A percentile compares a stretch with the other conserved stretches of the same genome.
Evolutionary conservation across 495 filamentous ascomycete genomes (phyloP).

Genomic region (Penicillium robsamsonii): DNA sequence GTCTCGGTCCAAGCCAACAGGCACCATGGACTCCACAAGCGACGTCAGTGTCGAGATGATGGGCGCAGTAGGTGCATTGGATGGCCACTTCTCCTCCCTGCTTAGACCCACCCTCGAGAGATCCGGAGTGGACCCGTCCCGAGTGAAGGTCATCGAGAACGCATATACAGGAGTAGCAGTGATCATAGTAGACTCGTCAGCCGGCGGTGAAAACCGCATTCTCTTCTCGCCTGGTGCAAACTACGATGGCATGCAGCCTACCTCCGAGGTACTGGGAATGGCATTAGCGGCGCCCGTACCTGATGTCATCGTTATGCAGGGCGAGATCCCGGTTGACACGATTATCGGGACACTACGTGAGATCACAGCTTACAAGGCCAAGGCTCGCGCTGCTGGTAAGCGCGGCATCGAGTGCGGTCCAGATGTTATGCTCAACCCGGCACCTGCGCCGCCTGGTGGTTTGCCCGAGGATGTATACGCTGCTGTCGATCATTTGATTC

Average conservation of each 20-base stretch:
- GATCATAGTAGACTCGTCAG: conserved; percentile 77
- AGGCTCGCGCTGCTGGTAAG: conserved; percentile 49
- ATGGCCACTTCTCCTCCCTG: conserved; percentile 42
- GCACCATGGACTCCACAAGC: conserved; percentile 28
- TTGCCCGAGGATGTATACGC: conserved; percentile 66
- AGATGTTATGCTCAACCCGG: conserved; percentile 78
- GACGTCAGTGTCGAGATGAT: conserved; percentile 72
- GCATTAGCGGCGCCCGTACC: conserved; percentile 42
- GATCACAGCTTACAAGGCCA: conserved; percentile 32
- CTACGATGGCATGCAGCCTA: conserved; percentile 48
- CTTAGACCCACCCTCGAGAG: conserved; percentile 46
- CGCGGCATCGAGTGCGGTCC: conserved; percentile 42
- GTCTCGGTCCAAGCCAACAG: conserved; percentile 44
- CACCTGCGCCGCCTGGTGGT: conserved; percentile 63
- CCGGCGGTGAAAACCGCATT: conserved; percentile 83
- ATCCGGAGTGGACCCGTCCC: conserved; percentile 62
- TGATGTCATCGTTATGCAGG: conserved; percentile 78
- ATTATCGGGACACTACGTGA: conserved; percentile 61
- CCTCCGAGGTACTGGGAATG: conserved; percentile 40
- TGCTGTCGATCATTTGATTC: conserved; percentile 72
- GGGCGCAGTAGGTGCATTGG: conserved; percentile 70
- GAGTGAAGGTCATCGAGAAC: conserved; percentile 47
- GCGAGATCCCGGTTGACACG: conserved; percentile 77
- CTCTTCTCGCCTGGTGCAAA: conserved; percentile 81
- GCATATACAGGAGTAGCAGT: conserved; percentile 75